These are phyloP conservation scores for Fusarium chlamydosporum DNA, from an alignment of 2,329 filamentous ascomycete genomes.

Conservation along the genomic window DNA sequence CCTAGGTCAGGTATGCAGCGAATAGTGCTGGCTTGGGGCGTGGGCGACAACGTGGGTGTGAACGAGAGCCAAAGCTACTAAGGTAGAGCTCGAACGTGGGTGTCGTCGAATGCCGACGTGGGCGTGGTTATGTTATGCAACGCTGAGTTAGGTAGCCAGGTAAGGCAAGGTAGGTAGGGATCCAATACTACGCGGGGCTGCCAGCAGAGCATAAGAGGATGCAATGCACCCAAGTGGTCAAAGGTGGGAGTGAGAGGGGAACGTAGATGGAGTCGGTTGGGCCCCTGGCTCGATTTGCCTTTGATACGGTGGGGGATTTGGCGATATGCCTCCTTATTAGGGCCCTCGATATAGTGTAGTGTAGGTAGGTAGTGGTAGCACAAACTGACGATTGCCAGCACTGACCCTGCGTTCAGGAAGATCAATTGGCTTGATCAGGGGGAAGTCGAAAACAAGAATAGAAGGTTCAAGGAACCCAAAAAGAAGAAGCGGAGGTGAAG, in stretches of 20 bases:
- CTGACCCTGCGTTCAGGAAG: slow-evolving; percentile 29
- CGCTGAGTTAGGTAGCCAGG: slow-evolving; percentile 26
- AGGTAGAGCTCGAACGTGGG: slow-evolving; percentile 12
- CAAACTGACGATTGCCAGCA: slow-evolving; percentile 20
- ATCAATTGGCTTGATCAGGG: slow-evolving; percentile 15
- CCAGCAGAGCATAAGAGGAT: slow-evolving; percentile 53
- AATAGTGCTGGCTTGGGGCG: slow-evolving; percentile 43
- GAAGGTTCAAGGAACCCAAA: slow-evolving; percentile 39
- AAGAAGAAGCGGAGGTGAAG: slow-evolving; percentile 36
- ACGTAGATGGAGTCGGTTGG: slow-evolving; percentile 42
- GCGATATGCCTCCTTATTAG: slow-evolving; percentile 4
- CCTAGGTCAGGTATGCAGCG: slow-evolving; percentile 18
- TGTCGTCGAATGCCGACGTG: slow-evolving; percentile 27
- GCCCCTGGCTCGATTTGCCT: slow-evolving; percentile 23
- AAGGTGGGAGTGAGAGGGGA: slow-evolving; percentile 42
- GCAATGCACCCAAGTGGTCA: slow-evolving; percentile 52
- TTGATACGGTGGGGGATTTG: slow-evolving; percentile 38
- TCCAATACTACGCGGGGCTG: slow-evolving; percentile 52
- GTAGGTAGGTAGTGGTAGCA: slow-evolving; percentile 2
- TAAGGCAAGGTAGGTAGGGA: slow-evolving; percentile 23
- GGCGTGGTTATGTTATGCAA: slow-evolving; percentile 40
- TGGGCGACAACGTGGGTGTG: slow-evolving; percentile 27
- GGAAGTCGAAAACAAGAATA: slow-evolving; percentile 27
- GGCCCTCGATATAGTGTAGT: slow-evolving; percentile 7
- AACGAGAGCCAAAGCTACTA: slow-evolving; percentile 25